Evolutionary conservation across 352 stramenopile species (phyloP).

Genomic region (Plasmopara halstedii): DNA sequence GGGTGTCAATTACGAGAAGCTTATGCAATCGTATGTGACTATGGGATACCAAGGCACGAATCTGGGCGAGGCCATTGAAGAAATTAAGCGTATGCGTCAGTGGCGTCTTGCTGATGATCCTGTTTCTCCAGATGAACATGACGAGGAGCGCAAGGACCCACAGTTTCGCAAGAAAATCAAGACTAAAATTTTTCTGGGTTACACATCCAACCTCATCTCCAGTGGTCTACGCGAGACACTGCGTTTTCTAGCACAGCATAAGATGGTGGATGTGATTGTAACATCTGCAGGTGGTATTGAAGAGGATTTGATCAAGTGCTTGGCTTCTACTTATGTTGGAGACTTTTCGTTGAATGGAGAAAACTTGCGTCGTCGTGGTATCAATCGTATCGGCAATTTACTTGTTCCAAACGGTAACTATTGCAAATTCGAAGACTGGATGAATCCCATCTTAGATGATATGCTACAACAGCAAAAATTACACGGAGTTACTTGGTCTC

Average conservation of each 20-base stretch:
- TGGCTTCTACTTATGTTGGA: conserved; percentile 97
- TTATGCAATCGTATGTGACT: conserved; percentile 74
- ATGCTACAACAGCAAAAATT: conserved; percentile 98
- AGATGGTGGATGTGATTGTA: conserved; percentile 98
- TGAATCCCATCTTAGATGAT: conserved; percentile 93
- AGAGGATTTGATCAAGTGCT: conserved; percentile 99
- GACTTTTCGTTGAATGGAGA: conserved; percentile 95
- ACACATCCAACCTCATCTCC: conserved; percentile 99
- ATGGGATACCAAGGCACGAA: conserved; percentile 97
- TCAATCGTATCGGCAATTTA: conserved; percentile 99
- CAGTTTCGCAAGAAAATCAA: conserved; percentile 80
- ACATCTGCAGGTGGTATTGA: conserved; percentile 88
- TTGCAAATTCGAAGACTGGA: conserved; percentile 97
- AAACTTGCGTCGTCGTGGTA: conserved; percentile 90
- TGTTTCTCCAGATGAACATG: conserved; percentile 88
- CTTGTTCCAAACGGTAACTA: conserved; percentile 99
- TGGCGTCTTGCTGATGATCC: conserved; percentile 96
- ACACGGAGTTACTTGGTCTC: conserved; percentile 90
- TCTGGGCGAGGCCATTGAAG: conserved; percentile 93
- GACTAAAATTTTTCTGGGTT: conserved; percentile 98
- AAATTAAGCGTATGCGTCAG: conserved; percentile 97
- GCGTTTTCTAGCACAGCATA: conserved; percentile 96
- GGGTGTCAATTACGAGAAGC: conserved; percentile 76
- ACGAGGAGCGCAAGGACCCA: conserved; percentile 82
- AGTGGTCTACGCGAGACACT: conserved; percentile 97